Percentiles rank a stretch among this genome's conserved stretches.
phyloP scores from a whole-genome alignment of 2,329 filamentous ascomycete species.

The Ophiostoma ips region DNA sequence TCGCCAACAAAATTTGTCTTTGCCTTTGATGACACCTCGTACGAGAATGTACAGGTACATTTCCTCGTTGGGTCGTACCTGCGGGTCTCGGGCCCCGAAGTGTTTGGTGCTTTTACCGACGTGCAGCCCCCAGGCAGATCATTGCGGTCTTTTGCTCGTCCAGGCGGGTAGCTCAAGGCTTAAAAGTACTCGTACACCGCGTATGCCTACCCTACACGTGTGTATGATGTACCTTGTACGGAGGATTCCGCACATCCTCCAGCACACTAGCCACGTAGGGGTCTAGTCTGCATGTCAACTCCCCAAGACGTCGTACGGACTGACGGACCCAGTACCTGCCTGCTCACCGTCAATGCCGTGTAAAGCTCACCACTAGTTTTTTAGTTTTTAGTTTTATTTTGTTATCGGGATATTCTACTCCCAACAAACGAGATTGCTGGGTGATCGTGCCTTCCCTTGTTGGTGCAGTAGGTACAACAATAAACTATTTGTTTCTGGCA shows the following conservation, averaged over 20 bases:
- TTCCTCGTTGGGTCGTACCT: not conserved
- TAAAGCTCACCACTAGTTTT: not conserved
- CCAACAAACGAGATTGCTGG: slow-evolving; percentile 14
- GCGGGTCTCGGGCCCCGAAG: not conserved
- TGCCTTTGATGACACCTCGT: not conserved
- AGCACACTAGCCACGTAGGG: too few species aligned
- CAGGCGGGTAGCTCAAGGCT: too few species aligned
- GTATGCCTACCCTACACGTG: too few species aligned
- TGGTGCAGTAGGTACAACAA: slow-evolving; percentile 6
- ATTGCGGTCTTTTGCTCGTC: not conserved
- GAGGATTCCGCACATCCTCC: too few species aligned
- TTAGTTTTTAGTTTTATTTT: slow-evolving; percentile 2
- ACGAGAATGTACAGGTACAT: not conserved
- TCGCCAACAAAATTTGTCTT: not conserved
- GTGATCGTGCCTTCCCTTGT: slow-evolving; percentile 11
- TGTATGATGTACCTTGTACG: too few species aligned
- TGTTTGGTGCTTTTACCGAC: not conserved
- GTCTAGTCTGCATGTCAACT: too few species aligned
- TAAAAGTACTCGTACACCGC: too few species aligned
- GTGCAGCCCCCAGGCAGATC: not conserved
- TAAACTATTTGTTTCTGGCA: not conserved
- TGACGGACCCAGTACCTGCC: too few species aligned
- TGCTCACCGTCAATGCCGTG: slow-evolving; percentile 3
- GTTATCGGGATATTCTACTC: not conserved
- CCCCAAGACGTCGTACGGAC: too few species aligned